Conservation (phyloP, 2,329 filamentous ascomycete species). For the Ophiostoma angusticollis region DNA sequence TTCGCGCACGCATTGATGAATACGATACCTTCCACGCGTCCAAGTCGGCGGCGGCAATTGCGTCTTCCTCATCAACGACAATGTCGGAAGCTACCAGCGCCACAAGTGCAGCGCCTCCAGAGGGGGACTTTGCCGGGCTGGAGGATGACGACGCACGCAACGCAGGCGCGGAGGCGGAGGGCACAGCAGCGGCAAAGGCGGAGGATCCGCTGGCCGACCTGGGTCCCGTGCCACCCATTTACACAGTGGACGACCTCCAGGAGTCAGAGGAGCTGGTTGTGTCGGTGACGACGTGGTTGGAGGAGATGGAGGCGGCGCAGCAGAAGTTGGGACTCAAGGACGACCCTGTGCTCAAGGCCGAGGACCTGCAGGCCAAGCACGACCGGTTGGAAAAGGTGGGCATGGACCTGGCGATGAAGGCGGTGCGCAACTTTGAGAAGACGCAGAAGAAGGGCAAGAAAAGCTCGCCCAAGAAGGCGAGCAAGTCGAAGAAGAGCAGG, state of each 20-base stretch:
- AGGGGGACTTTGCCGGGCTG: slow-evolving; percentile 56
- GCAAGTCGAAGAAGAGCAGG: slow-evolving; percentile 12
- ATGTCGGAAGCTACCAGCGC: slow-evolving; percentile 26
- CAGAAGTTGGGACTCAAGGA: slow-evolving; percentile 55
- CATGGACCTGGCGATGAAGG: slow-evolving; percentile 58
- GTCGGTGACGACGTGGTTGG: slow-evolving; percentile 59
- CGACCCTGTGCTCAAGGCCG: slow-evolving; percentile 60
- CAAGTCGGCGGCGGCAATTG: slow-evolving; percentile 34
- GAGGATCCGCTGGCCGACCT: slow-evolving; percentile 32
- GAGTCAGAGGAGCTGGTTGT: slow-evolving; percentile 50
- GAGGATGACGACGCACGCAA: slow-evolving; percentile 54
- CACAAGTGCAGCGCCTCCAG: slow-evolving; percentile 28
- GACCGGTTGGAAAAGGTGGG: slow-evolving; percentile 59
- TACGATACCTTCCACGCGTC: slow-evolving; percentile 50
- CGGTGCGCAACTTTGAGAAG: slow-evolving; percentile 43
- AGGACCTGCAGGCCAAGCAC: slow-evolving; percentile 57
- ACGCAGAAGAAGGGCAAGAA: slow-evolving; percentile 29
- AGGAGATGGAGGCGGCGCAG: slow-evolving; percentile 57
- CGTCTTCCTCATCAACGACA: slow-evolving; percentile 28
- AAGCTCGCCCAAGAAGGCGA: slow-evolving; percentile 27
- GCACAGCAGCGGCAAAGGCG: slow-evolving; percentile 16
- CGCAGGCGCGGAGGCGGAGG: slow-evolving; percentile 17
- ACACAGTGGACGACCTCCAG: slow-evolving; percentile 59
- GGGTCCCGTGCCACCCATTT: slow-evolving; percentile 51
- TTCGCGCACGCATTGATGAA: slow-evolving; percentile 57